Evolutionary conservation across 140 eudicot genomes (phyloP).

Genomic region (Erigeron philadelphicus): DNA sequence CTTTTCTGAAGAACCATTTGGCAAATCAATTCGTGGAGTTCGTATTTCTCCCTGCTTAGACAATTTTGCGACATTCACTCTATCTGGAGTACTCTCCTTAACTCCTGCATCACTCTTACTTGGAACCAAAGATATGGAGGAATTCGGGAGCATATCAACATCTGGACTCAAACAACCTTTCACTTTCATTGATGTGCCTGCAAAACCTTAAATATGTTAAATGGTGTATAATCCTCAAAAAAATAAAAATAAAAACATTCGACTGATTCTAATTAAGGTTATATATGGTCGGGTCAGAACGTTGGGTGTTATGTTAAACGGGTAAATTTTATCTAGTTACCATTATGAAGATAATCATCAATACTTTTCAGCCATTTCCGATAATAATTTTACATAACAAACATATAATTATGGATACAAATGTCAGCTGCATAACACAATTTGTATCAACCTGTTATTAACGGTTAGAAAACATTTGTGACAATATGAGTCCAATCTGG

Average conservation of each 20-base stretch:
- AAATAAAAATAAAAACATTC: no score
- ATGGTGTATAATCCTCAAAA: background rate
- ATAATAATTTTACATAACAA: no score
- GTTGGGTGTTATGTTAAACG: no score
- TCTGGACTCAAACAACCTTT: conserved; percentile 24
- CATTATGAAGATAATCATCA: no score
- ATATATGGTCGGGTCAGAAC: background rate
- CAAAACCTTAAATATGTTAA: conserved; percentile 25
- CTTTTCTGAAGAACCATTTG: conserved; percentile 18
- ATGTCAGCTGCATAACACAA: background rate
- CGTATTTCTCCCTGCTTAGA: conserved; percentile 25
- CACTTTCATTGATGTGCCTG: conserved; percentile 32
- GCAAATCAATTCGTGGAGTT: conserved; percentile 17
- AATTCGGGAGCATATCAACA: conserved; percentile 25
- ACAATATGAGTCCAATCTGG: no score
- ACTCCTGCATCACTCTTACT: conserved; percentile 24
- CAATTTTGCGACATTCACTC: background rate
- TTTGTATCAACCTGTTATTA: background rate
- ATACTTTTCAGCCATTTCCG: no score
- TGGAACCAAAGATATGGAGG: conserved; percentile 20
- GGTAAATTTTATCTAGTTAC: no score
- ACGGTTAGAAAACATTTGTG: no score
- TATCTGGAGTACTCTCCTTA: conserved; percentile 17
- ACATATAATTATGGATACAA: no score
- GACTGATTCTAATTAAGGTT: background rate